Evolutionary conservation across 345 rosid genomes (phyloP).

Genomic region (Erodium maritimum): DNA sequence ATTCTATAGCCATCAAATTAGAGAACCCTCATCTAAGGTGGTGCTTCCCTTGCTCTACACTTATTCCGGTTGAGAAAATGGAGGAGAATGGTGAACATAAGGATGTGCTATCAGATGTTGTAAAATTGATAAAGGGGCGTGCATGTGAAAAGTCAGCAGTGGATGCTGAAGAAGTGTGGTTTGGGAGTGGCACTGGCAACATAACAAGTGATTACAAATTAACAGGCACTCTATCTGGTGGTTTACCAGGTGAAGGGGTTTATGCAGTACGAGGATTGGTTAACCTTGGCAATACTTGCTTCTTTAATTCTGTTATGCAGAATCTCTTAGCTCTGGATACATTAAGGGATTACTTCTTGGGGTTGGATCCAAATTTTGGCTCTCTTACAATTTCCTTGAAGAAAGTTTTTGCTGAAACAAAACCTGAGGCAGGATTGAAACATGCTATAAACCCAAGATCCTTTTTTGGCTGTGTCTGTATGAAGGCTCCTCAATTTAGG

Average conservation of each 20-base stretch:
- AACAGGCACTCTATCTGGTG: conserved; percentile 18
- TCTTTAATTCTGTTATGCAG: conserved; percentile 90
- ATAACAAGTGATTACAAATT: conserved; percentile 28
- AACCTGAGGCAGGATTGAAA: conserved; percentile 39
- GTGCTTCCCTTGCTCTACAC: conserved; percentile 67
- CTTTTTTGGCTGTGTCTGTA: conserved; percentile 51
- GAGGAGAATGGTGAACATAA: conserved; percentile 49
- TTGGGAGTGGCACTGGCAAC: conserved; percentile 57
- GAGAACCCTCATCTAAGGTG: conserved; percentile 72
- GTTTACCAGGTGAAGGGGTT: conserved; percentile 35
- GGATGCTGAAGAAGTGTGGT: conserved; percentile 51
- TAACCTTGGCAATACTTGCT: conserved; percentile 96
- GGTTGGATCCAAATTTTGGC: conserved; percentile 38
- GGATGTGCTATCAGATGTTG: conserved; percentile 38
- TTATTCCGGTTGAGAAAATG: conserved; percentile 53
- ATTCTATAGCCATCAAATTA: conserved; percentile 66
- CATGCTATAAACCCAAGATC: conserved; percentile 63
- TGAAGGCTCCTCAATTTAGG: conserved; percentile 82
- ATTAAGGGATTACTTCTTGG: conserved; percentile 44
- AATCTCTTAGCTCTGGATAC: conserved; percentile 64
- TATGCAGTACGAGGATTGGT: conserved; percentile 66
- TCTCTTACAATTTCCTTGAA: conserved; percentile 57
- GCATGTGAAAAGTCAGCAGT: conserved; percentile 20
- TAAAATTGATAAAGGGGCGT: conserved; percentile 50
- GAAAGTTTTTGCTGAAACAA: conserved; percentile 61